Conservation (phyloP, 495 filamentous ascomycete genomes). For the Friedmanniomyces simplex region DNA sequence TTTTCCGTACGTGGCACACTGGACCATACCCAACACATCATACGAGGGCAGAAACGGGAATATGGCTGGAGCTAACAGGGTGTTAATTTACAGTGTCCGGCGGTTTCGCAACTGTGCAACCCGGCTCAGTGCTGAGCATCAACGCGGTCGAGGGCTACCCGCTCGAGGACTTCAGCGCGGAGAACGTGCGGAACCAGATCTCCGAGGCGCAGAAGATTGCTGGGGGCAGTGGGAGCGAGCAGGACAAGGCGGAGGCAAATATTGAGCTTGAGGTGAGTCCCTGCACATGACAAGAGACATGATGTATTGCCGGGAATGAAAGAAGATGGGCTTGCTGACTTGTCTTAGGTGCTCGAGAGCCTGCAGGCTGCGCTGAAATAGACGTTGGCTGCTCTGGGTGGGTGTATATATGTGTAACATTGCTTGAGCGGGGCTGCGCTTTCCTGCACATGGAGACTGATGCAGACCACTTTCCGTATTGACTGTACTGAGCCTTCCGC, state of each 20-base stretch:
- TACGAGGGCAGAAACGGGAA: neutral
- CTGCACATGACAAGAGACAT: too few relatives aligned
- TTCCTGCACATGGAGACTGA: neutral
- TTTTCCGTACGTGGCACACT: slow-evolving; percentile 69
- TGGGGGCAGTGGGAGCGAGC: slow-evolving; percentile 81
- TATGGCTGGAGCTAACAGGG: neutral
- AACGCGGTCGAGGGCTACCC: slow-evolving; percentile 93
- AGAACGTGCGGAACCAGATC: slow-evolving; percentile 70
- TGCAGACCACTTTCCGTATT: neutral
- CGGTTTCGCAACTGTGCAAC: slow-evolving; percentile 94
- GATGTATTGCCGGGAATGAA: too few relatives aligned
- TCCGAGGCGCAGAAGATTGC: slow-evolving; percentile 92
- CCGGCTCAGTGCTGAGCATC: slow-evolving; percentile 88
- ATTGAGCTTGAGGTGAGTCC: slow-evolving; percentile 85
- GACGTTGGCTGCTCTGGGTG: slow-evolving; percentile 17
- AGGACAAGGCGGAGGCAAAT: slow-evolving; percentile 96
- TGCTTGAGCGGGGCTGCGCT: neutral
- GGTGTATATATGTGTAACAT: slow-evolving; percentile 9
- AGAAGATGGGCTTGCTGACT: slow-evolving; percentile 1
- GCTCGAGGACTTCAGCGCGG: slow-evolving; percentile 88
- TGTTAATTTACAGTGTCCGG: slow-evolving; percentile 62
- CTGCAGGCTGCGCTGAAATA: slow-evolving; percentile 38
- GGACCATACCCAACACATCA: neutral
- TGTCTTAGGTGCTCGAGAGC: slow-evolving; percentile 34
- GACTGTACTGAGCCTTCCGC: neutral